phyloP scores from a whole-genome alignment of 2,329 filamentous ascomycete species.

The Cercospora zeina region DNA sequence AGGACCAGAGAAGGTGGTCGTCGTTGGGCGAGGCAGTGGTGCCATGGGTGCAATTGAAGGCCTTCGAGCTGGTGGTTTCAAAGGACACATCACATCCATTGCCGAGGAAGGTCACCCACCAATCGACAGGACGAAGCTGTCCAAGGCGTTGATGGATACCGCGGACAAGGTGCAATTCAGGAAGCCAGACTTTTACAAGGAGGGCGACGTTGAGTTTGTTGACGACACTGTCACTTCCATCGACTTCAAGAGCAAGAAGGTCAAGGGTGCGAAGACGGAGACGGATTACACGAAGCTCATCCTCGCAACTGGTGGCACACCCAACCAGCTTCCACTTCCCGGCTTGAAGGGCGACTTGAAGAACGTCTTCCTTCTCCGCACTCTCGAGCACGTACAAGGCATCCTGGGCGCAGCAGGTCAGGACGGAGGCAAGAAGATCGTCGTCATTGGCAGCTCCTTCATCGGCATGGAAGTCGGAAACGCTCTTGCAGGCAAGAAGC shows the following conservation, averaged over 20 bases:
- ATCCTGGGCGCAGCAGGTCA: conserved; percentile 77
- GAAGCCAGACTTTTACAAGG: conserved; percentile 72
- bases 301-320: conserved; percentile 80
- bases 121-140: conserved; percentile 92
- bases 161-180: conserved; percentile 74
- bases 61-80: conserved; percentile 77
- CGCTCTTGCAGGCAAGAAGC: conserved; percentile 70
- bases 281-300: conserved; percentile 85
- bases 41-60: conserved; percentile 79
- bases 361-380: conserved; percentile 85
- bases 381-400: conserved; percentile 70
- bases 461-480: conserved; percentile 98
- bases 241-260: conserved; percentile 71
- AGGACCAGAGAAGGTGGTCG: conserved; percentile 67
- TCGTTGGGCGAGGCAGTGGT: conserved; percentile 83
- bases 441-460: conserved; percentile 89
- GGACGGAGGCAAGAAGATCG: conserved; percentile 84
- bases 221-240: conserved; percentile 65
- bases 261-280: conserved; percentile 72
- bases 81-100: conserved; percentile 77
- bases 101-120: conserved; percentile 75
- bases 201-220: conserved; percentile 58
- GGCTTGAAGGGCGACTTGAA: conserved; percentile 78
- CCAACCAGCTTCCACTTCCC: conserved; percentile 72
- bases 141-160: conserved; percentile 87